phyloP scores from a whole-genome alignment of 306 rosid species.

The Cicer bijugum region DNA sequence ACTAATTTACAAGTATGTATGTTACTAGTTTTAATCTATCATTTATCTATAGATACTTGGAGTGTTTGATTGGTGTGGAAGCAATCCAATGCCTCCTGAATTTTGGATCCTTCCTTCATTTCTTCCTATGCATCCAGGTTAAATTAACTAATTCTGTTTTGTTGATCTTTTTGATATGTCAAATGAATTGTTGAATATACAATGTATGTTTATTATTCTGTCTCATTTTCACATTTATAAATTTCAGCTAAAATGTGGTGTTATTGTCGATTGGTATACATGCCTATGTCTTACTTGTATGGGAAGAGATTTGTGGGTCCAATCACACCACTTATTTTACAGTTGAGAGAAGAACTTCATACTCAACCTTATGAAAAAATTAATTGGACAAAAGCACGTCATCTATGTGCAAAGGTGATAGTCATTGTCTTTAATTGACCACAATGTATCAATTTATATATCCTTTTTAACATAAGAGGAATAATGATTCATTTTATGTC shows the following conservation, averaged over 20 bases:
- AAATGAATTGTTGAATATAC: neutral
- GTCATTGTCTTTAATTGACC: neutral
- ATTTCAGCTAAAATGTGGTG: conserved; percentile 87
- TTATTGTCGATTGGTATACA: conserved; percentile 72
- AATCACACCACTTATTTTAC: conserved; percentile 71
- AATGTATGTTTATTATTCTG: neutral
- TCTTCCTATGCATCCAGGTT: conserved; percentile 81
- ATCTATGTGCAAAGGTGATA: conserved; percentile 61
- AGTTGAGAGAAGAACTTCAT: conserved; percentile 63
- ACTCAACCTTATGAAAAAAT: conserved; percentile 56
- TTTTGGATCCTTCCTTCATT: conserved; percentile 82
- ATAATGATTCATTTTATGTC: neutral
- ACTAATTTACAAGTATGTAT: neutral
- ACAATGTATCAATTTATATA: neutral
- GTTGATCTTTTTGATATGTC: neutral
- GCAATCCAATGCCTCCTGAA: conserved; percentile 85
- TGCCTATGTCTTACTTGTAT: conserved; percentile 87
- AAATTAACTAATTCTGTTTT: neutral
- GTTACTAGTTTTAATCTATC: neutral
- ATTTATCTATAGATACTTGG: conserved; percentile 59
- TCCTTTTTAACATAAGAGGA: neutral
- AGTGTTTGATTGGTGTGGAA: conserved; percentile 68
- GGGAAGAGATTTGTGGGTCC: conserved; percentile 77
- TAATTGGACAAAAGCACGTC: conserved; percentile 72
- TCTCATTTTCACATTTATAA: neutral